A percentile compares a stretch with the other conserved stretches of the same genome.
Evolutionary conservation across 306 rosid species (phyloP).

Genomic region (Lotus japonicus): DNA sequence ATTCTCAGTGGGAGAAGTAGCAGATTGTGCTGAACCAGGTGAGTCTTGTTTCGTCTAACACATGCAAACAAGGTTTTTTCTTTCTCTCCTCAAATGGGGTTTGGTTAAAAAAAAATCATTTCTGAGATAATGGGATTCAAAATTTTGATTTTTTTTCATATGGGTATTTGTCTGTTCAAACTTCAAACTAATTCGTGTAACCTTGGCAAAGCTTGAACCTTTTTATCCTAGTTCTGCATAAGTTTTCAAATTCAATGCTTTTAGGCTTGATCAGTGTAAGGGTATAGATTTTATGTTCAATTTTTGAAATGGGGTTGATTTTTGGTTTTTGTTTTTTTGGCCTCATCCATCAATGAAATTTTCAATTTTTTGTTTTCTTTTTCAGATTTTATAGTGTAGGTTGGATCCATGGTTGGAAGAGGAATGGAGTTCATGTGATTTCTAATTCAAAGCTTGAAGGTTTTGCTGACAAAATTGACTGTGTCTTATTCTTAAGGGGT

Average conservation of each 20-base stretch:
- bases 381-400: conserved; percentile 28
- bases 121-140: conserved; percentile 5
- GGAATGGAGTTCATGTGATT: conserved; percentile 32
- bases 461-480: conserved; percentile 16
- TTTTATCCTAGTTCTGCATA: conserved; percentile 1
- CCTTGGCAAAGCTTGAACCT: not conserved
- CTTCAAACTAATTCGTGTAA: not conserved
- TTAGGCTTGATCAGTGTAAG: not conserved
- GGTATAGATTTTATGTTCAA: conserved; percentile 6
- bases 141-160: not conserved
- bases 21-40: conserved; percentile 15
- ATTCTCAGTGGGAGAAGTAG: conserved; percentile 23
- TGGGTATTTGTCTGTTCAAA: conserved; percentile 12
- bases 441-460: conserved; percentile 18
- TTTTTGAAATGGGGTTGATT: conserved; percentile 8
- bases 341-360: not conserved
- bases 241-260: not conserved
- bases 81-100: no score
- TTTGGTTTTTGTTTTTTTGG: not conserved
- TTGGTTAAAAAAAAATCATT: conserved; percentile 4
- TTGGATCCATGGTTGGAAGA: conserved; percentile 23
- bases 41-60: conserved; percentile 18
- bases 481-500: conserved; percentile 23
- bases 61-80: not conserved
- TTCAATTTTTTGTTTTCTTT: conserved; percentile 10